Evolutionary conservation across 2,329 filamentous ascomycete genomes (phyloP), one percentile per base, ranked within the genome.

Genomic region (Aureobasidium vineae): DNA sequence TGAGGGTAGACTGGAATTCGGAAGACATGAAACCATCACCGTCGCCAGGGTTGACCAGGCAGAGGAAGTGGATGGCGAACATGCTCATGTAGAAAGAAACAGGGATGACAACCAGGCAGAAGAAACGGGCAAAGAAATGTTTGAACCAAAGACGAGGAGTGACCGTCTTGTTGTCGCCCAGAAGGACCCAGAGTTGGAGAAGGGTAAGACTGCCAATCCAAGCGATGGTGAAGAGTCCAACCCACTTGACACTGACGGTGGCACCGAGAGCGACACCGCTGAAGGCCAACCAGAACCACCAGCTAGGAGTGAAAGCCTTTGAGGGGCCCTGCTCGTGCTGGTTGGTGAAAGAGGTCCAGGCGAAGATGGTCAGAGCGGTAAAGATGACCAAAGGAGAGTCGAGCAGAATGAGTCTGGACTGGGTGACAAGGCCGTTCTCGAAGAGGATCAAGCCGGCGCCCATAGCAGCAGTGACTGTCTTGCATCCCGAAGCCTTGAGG

Each of bases 21-120:
- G 94, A 97, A 75, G 93, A 97, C 95, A 99, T 99, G 83, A 99
- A 99, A 65, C 95, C 95, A 78, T 99, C 95, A 65, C 95, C 95
- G 63, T 99, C 95, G 68, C 95, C 95, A 33, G 95, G 95, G 80
- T 99, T 99, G 68, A 89, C 86, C 49, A 99, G 85, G 82, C 91
- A 96, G 71, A 93, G 72, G 79, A 99, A 99, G 82, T 99, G 95
- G 73, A 99, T 96, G 63, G 87, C 93, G 75, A 99, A 99, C 91
- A 98, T 97, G 74, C 86, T 89, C 83, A 97, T 89, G 82, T 99
- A 99, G 80, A 99, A 97, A 41, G 87, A 88, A 31, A 90, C 71
- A 7, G 95, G 95, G 71, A 99, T 91, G 71, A 96, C 82, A 71
- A 99, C 92, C 65, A 99, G 84, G 77, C 92, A 97, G 83, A 98